These are phyloP conservation scores for Chenopodium album DNA, from an alignment of 148 eudicot species.

Conservation along the genomic window DNA sequence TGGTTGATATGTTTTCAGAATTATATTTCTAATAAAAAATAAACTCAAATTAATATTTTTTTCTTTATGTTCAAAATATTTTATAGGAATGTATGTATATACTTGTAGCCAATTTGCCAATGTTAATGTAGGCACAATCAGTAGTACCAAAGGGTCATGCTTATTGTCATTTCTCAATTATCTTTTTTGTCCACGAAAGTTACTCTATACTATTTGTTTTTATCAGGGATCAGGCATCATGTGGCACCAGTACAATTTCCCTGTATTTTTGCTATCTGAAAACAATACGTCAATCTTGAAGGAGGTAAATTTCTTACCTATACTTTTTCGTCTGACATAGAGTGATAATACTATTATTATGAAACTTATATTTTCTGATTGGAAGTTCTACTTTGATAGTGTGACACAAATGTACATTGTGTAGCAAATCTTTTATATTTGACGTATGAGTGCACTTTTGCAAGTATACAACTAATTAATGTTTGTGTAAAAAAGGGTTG, in stretches of 20 bases:
- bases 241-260: constrained; percentile 76
- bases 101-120: neutral
- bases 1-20: too few species aligned
- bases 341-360: neutral
- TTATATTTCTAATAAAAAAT: too few species aligned
- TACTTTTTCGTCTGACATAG: neutral
- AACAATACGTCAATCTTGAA: constrained; percentile 49
- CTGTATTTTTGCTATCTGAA: constrained; percentile 69
- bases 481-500: too few species aligned
- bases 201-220: neutral
- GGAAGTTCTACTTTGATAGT: neutral
- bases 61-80: neutral
- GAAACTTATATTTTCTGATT: neutral
- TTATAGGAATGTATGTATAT: neutral
- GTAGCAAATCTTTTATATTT: too few species aligned
- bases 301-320: constrained; percentile 48
- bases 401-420: too few species aligned
- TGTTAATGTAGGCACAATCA: neutral
- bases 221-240: constrained; percentile 89
- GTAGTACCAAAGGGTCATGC: neutral
- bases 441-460: too few species aligned
- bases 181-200: neutral
- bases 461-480: too few species aligned
- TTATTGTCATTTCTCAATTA: neutral
- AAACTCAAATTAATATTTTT: too few species aligned